Percentiles rank a stretch among this genome's conserved stretches.
Evolutionary conservation across 768 basidiomycete genomes (phyloP).

Genomic region (Sporobolomyces roseus): DNA sequence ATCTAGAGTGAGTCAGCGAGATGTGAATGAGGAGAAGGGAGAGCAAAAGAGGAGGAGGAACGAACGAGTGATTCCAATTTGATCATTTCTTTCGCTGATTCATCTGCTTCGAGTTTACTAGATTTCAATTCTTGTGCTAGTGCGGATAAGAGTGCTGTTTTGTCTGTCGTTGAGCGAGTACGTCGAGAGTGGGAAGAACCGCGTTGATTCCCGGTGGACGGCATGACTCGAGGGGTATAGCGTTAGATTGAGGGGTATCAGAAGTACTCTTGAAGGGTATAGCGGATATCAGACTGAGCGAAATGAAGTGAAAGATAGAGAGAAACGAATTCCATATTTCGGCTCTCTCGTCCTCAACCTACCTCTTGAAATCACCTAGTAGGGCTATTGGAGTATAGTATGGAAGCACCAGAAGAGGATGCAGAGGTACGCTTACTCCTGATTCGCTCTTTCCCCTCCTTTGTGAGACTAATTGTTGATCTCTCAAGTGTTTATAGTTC

Average conservation of each 20-base stretch:
- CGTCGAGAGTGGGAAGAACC: constrained; percentile 8
- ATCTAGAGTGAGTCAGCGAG: neutral
- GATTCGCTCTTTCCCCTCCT: too few relatives aligned
- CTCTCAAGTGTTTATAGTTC: constrained; percentile 14
- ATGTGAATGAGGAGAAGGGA: neutral
- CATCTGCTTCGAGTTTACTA: neutral
- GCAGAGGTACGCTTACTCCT: constrained; percentile 5
- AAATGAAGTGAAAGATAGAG: too few relatives aligned
- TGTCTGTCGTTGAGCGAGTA: constrained; percentile 42
- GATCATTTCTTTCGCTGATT: constrained; percentile 3
- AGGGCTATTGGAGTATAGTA: neutral
- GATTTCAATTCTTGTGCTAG: constrained; percentile 21
- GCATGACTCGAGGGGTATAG: too few relatives aligned
- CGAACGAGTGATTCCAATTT: neutral
- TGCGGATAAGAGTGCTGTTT: constrained; percentile 12
- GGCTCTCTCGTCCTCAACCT: too few relatives aligned
- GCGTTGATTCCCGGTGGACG: too few relatives aligned
- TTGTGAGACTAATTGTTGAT: neutral
- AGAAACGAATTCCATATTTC: too few relatives aligned
- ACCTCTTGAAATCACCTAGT: too few relatives aligned
- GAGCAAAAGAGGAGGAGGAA: neutral
- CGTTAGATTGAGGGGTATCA: too few relatives aligned
- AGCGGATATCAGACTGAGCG: too few relatives aligned
- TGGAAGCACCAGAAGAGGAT: constrained; percentile 37
- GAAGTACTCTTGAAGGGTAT: too few relatives aligned